Evolutionary conservation across 495 filamentous ascomycete genomes (phyloP).

Genomic region (Penicillium paradoxum): DNA sequence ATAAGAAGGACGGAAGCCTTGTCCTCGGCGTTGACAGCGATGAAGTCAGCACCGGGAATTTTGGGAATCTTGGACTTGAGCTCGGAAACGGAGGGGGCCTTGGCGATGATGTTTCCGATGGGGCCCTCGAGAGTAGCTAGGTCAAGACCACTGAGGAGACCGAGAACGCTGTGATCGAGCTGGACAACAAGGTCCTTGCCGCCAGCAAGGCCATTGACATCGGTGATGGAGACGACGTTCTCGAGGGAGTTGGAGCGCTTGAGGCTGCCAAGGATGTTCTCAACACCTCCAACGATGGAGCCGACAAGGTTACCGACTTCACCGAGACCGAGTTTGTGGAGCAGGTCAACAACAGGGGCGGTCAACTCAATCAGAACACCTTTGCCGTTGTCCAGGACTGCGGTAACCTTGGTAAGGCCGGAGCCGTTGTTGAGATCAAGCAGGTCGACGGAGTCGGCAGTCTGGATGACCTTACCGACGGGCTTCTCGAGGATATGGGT

Average conservation of each 20-base stretch:
- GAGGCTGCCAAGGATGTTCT: conserved; percentile 1
- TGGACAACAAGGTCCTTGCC: conserved; percentile 13
- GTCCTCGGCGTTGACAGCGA: conserved; percentile 17
- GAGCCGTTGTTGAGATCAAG: conserved; percentile 3
- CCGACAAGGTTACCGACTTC: conserved; percentile 59
- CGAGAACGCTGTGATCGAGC: conserved; percentile 12
- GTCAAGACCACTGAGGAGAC: conserved; percentile 13
- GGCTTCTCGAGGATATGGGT: conserved; percentile 9
- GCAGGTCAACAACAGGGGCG: conserved; percentile 8
- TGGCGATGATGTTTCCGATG: conserved; percentile 16
- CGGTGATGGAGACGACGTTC: conserved; percentile 16
- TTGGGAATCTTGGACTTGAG: conserved; percentile 9
- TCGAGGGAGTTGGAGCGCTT: conserved; percentile 11
- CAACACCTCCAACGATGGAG: conserved; percentile 12
- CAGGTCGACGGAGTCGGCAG: conserved; percentile 10
- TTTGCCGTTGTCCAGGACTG: conserved; percentile 14
- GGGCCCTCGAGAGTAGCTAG: conserved; percentile 14
- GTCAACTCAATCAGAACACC: conserved; percentile 22
- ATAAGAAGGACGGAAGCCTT: conserved; percentile 19
- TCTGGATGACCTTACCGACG: conserved; percentile 17
- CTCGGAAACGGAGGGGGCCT: conserved; percentile 7
- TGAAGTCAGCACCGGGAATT: conserved; percentile 13
- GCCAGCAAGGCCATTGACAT: conserved; percentile 6
- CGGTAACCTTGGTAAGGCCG: conserved; percentile 6
- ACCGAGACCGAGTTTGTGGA: conserved; percentile 54